These are phyloP conservation scores for Gnomoniopsis smithogilvyi DNA, from an alignment of 2,329 filamentous ascomycete genomes.

Conservation along the genomic window DNA sequence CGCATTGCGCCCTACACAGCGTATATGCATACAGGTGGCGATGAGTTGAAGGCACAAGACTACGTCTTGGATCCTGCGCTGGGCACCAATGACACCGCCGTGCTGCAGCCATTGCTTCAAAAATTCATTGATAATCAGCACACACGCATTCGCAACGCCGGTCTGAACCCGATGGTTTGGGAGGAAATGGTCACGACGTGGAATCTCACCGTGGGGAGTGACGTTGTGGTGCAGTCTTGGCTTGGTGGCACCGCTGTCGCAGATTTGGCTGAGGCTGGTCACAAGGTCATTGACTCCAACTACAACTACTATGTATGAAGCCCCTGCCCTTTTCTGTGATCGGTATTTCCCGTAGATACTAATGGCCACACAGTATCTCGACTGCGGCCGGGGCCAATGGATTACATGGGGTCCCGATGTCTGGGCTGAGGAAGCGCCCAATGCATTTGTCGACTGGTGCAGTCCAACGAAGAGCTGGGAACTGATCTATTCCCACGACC, in stretches of 20 bases:
- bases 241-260: conserved; percentile 61
- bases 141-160: conserved; percentile 57
- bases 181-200: conserved; percentile 81
- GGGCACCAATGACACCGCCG: conserved; percentile 57
- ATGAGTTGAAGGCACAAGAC: conserved; percentile 77
- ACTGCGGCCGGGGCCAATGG: conserved; percentile 80
- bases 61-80: conserved; percentile 74
- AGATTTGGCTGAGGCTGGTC: conserved; percentile 57
- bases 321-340: not conserved
- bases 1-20: conserved; percentile 64
- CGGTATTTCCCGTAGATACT: conserved; percentile 6
- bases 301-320: conserved; percentile 70
- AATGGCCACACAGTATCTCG: conserved; percentile 60
- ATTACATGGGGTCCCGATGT: conserved; percentile 63
- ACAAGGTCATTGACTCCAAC: conserved; percentile 71
- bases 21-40: conserved; percentile 84
- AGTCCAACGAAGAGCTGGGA: conserved; percentile 77
- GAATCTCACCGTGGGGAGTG: conserved; percentile 68
- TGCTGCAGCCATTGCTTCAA: conserved; percentile 75
- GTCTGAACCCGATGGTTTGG: conserved; percentile 77
- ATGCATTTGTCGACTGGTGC: conserved; percentile 80
- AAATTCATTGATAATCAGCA: conserved; percentile 72
- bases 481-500: conserved; percentile 77
- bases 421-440: conserved; percentile 35
- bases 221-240: conserved; percentile 80